Base-by-base conservation (phyloP, 2,329 filamentous ascomycete species). In the Calonectria leucothoes region DNA sequence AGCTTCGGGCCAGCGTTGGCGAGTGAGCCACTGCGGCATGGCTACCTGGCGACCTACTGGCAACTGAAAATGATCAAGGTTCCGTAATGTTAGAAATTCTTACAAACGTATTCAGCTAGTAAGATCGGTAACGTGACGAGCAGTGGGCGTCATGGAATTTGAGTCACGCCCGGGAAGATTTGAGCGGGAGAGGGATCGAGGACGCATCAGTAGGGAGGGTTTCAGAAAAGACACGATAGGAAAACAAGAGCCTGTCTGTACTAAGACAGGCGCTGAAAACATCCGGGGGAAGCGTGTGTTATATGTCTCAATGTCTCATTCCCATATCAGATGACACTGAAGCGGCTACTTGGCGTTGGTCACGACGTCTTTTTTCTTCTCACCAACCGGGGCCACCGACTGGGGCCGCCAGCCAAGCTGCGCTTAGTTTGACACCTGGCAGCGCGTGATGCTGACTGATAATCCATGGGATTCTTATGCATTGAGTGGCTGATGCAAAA, bases 401-500 rank as follows among this genome's bases (percentile, higher is more conserved):
- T 23, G n/a, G 33, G 33, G 37, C 35, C 33, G 29, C 55, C 35
- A 61, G 27, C 55, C 55, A 61, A 29, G 33, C 55, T 37, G 25
- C 10, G 14, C 33, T 29, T 11, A 29, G 33, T 23, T 61, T 17
- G 23, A 39, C 35, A 27, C 6, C 14, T 39, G 55, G 33, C 33
- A 10, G 23, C 55, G 33, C 55, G 31, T 14, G 35, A 61, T 61
- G 23, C 27, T 39, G 14, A 27, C 55, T 10, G 55, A 6, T 27
- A 20, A 61, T 61, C 23, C 23, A 37, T 27, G 23, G 27, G 23
- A 4, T 0, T 10, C 39, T 20, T 39, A 61, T 23, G 51, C 51
- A 55, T 55, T 17, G 55, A 61, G 55, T 61, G 55, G 55, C 55
- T 39, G 33, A 61, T 61, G 55, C 33, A 61, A 39, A 61, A 61